Percentiles rank a stretch among this genome's conserved stretches.
Evolutionary conservation across 257 asterid genomes (phyloP).

Genomic region (Linderniella brevidens): DNA sequence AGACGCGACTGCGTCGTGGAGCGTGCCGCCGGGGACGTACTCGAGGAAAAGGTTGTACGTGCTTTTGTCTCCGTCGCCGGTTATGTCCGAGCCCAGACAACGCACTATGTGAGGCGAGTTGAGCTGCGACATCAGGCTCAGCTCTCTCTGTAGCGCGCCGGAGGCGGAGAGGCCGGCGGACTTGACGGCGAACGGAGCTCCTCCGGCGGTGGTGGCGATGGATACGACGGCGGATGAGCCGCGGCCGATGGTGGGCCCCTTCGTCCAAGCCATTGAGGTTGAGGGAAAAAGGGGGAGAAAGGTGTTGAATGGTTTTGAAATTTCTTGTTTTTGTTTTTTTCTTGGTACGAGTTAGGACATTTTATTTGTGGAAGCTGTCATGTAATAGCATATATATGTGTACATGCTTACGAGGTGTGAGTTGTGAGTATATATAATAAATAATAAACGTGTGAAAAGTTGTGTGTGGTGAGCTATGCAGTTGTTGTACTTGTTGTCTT

Average conservation of each 20-base stretch:
- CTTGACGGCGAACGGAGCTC: constrained; percentile 57
- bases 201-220: constrained; percentile 33
- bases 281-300: not conserved
- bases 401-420: no score
- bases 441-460: no score
- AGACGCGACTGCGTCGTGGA: constrained; percentile 35
- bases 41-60: constrained; percentile 54
- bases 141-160: constrained; percentile 29
- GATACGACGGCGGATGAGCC: constrained; percentile 70
- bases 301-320: no score
- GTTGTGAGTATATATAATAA: no score
- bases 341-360: no score
- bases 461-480: no score
- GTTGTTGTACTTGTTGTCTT: no score
- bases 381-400: no score
- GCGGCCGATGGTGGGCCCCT: constrained; percentile 63
- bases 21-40: constrained; percentile 58
- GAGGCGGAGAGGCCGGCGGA: constrained; percentile 36
- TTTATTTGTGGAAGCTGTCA: no score
- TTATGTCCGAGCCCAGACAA: constrained; percentile 38
- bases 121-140: constrained; percentile 31
- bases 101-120: constrained; percentile 41
- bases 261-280: constrained; percentile 47
- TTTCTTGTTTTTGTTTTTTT: no score
- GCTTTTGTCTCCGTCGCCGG: constrained; percentile 11